These are phyloP conservation scores for Funneliformis caledonium DNA, from an alignment of 371 early-diverging fungal species.

Conservation along the genomic window DNA sequence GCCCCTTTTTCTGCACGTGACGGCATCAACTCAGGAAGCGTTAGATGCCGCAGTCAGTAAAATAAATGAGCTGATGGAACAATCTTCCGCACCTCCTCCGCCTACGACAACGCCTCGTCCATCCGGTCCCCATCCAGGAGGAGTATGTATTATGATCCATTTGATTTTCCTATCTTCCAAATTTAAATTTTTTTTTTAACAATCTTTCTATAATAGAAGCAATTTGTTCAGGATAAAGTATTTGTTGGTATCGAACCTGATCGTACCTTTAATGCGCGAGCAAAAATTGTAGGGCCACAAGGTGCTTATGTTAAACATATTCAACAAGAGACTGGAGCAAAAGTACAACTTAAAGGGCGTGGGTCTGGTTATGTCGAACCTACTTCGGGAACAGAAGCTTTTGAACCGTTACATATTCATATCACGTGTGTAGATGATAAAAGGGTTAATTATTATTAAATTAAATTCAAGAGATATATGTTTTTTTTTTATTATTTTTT, in stretches of 20 bases:
- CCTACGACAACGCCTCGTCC: slow-evolving; percentile 44
- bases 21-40: slow-evolving; percentile 67
- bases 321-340: slow-evolving; percentile 76
- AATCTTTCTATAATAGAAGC: slow-evolving; percentile 44
- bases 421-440: slow-evolving; percentile 65
- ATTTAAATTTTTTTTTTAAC: slow-evolving; percentile 14
- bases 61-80: slow-evolving; percentile 76
- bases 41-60: slow-evolving; percentile 73
- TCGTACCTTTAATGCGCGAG: slow-evolving; percentile 76
- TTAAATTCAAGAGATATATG: not conserved
- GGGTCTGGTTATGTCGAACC: slow-evolving; percentile 85
- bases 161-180: not conserved
- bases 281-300: slow-evolving; percentile 85
- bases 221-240: slow-evolving; percentile 68
- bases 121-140: slow-evolving; percentile 39
- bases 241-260: slow-evolving; percentile 73
- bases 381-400: slow-evolving; percentile 67
- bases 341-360: slow-evolving; percentile 79
- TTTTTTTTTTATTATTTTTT: not conserved
- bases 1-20: slow-evolving; percentile 77
- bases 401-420: slow-evolving; percentile 82
- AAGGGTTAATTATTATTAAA: not conserved
- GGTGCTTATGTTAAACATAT: slow-evolving; percentile 90
- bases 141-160: not conserved
- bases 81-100: slow-evolving; percentile 48